phyloP scores from a whole-genome alignment of 306 rosid species.

The Cicer pinnatifidum region DNA sequence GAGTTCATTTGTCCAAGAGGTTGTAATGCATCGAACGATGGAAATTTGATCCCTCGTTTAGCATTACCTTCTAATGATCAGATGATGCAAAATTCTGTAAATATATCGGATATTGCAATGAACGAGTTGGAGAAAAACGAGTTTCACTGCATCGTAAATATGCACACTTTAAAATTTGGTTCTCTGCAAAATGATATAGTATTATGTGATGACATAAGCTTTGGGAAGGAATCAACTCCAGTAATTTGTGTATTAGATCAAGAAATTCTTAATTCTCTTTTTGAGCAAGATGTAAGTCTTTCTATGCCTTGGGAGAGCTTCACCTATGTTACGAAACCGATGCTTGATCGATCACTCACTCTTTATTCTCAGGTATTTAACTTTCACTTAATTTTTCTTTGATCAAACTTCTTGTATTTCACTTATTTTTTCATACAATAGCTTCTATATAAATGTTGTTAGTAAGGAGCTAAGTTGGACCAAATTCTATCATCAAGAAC shows the following conservation, averaged over 20 bases:
- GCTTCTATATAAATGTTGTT: conserved; percentile 1
- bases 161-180: conserved; percentile 52
- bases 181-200: conserved; percentile 55
- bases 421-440: conserved; percentile 24
- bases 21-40: conserved; percentile 60
- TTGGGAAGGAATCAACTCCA: conserved; percentile 73
- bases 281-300: conserved; percentile 48
- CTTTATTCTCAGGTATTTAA: conserved; percentile 70
- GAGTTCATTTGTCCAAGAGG: conserved; percentile 75
- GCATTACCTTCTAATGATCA: conserved; percentile 53
- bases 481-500: conserved; percentile 3
- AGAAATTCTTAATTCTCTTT: conserved; percentile 55
- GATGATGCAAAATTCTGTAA: conserved; percentile 38
- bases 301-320: conserved; percentile 75
- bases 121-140: conserved; percentile 64
- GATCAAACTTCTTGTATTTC: conserved; percentile 29
- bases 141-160: conserved; percentile 61
- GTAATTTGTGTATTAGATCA: conserved; percentile 72
- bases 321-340: conserved; percentile 61
- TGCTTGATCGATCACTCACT: conserved; percentile 57
- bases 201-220: conserved; percentile 82
- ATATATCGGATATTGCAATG: conserved; percentile 47
- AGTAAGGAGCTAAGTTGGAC: not conserved
- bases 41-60: conserved; percentile 50
- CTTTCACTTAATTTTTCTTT: conserved; percentile 8